Evolutionary conservation across 2,329 filamentous ascomycete species (phyloP).

Genomic region (Colletotrichum sidae): DNA sequence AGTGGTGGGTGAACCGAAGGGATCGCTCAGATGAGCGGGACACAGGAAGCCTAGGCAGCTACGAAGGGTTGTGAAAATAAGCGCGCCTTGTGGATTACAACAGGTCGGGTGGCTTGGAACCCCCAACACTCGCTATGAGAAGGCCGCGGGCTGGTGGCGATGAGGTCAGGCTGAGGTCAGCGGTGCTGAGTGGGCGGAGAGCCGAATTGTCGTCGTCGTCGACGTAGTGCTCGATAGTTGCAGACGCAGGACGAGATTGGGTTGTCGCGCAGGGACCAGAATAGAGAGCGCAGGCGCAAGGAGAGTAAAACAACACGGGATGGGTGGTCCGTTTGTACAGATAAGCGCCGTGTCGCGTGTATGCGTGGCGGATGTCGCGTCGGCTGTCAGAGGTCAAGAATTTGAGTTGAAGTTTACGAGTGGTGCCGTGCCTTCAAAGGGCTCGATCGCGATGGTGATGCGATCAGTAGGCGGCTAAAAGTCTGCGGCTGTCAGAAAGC

Average conservation of each 20-base stretch:
- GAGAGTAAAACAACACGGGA: too few species aligned
- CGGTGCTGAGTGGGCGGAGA: constrained; percentile 1
- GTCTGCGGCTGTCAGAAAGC: constrained; percentile 17
- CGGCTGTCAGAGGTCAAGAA: constrained; percentile 14
- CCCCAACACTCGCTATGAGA: not conserved
- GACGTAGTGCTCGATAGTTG: not conserved
- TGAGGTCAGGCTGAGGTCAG: constrained; percentile 4
- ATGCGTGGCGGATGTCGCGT: constrained; percentile 11
- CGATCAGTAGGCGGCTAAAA: constrained; percentile 23
- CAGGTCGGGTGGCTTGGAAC: too few species aligned
- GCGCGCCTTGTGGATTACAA: too few species aligned
- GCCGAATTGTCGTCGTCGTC: constrained; percentile 13
- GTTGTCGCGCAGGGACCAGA: constrained; percentile 11
- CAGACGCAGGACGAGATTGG: not conserved
- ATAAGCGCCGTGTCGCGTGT: constrained; percentile 28
- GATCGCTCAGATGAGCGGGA: not conserved
- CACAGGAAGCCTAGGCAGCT: not conserved
- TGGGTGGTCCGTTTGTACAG: too few species aligned
- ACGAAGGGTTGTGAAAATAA: not conserved
- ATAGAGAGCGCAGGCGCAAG: constrained; percentile 5
- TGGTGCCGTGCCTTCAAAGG: not conserved
- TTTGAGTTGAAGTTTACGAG: not conserved
- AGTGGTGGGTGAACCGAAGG: not conserved
- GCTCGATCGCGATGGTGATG: constrained; percentile 8
- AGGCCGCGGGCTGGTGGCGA: constrained; percentile 7